A percentile compares a stretch with the other conserved stretches of the same genome.
These are phyloP conservation scores for Jatropha multifida DNA, from an alignment of 441 rosid species.

Conservation along the genomic window DNA sequence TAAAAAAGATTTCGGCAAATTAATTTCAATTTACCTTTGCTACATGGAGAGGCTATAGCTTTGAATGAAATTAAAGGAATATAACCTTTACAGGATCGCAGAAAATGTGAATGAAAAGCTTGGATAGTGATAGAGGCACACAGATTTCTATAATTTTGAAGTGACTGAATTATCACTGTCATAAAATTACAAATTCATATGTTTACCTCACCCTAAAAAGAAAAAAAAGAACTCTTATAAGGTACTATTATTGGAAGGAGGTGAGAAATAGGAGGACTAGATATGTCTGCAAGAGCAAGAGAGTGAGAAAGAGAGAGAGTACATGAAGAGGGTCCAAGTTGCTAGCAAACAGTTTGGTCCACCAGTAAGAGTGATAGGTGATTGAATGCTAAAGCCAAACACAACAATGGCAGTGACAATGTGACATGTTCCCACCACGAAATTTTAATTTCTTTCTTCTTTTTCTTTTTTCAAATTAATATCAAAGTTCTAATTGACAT, in stretches of 20 bases:
- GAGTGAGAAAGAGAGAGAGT: constrained; percentile 13
- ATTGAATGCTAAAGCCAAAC: constrained; percentile 19
- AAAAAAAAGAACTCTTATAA: neutral
- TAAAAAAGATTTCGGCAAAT: no score
- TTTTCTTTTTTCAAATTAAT: constrained; percentile 7
- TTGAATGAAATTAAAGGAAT: neutral
- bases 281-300: neutral
- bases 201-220: neutral
- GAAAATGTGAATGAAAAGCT: neutral
- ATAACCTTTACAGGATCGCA: neutral
- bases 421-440: constrained; percentile 21
- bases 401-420: constrained; percentile 25
- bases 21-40: no score
- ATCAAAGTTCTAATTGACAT: no score
- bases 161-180: constrained; percentile 28
- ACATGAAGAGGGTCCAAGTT: constrained; percentile 14
- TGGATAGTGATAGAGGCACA: constrained; percentile 35
- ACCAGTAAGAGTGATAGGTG: constrained; percentile 20
- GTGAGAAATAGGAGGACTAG: neutral
- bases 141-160: constrained; percentile 27
- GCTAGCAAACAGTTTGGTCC: constrained; percentile 21
- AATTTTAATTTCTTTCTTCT: neutral
- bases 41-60: no score
- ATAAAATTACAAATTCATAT: neutral
- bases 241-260: constrained; percentile 1